Conservation (phyloP, 2,329 filamentous ascomycete species). For the Diaporthe citriasiana region DNA sequence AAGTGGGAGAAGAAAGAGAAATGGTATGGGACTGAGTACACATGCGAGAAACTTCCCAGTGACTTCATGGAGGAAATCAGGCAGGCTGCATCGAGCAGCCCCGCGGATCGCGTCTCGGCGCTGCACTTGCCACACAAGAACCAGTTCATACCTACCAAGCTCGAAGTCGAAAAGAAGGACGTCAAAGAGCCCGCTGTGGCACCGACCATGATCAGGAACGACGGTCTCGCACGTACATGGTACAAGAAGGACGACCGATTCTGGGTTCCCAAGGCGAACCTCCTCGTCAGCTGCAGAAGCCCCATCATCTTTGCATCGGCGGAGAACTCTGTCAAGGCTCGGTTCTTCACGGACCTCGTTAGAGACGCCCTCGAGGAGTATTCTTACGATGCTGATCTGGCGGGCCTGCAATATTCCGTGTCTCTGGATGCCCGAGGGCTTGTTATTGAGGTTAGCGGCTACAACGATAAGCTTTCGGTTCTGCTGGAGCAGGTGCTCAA, state of each 20-base stretch:
- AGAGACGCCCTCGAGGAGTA: conserved; percentile 92
- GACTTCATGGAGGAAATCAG: conserved; percentile 81
- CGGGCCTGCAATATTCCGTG: conserved; percentile 88
- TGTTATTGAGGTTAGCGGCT: conserved; percentile 85
- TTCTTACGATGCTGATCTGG: conserved; percentile 94
- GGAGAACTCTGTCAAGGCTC: conserved; percentile 81
- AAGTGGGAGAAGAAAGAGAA: conserved; percentile 91
- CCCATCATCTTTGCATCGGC: conserved; percentile 85
- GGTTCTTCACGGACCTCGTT: conserved; percentile 87
- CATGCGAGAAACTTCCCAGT: conserved; percentile 81
- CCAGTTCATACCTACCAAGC: conserved; percentile 92
- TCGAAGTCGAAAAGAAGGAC: conserved; percentile 96
- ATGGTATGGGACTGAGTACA: conserved; percentile 98
- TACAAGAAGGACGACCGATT: conserved; percentile 99
- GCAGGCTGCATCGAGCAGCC: conserved; percentile 70
- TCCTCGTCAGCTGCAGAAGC: conserved; percentile 84
- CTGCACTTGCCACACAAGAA: conserved; percentile 93
- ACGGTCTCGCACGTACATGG: conserved; percentile 86
- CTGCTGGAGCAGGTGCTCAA: conserved; percentile 89
- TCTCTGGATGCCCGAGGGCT: conserved; percentile 79
- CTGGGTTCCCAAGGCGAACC: conserved; percentile 95
- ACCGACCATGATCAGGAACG: conserved; percentile 88
- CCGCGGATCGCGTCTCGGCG: conserved; percentile 73
- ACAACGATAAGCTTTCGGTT: conserved; percentile 96
- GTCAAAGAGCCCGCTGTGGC: conserved; percentile 79